Evolutionary conservation across 163 green algal genomes (phyloP).

Genomic region (Coccomyxa subellipsoidea): DNA sequence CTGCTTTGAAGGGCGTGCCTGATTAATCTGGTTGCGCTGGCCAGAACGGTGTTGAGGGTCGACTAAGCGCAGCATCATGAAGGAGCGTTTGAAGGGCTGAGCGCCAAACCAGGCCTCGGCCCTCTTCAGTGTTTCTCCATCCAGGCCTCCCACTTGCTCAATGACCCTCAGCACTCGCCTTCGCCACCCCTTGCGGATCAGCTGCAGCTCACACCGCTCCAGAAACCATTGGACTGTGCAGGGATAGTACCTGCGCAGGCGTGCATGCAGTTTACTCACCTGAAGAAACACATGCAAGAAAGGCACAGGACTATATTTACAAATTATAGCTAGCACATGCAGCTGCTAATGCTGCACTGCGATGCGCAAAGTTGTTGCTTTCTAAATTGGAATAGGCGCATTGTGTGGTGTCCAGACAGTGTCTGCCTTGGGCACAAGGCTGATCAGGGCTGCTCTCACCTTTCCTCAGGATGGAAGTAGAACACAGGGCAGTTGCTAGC

Average conservation of each 20-base stretch:
- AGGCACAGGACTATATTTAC: too few species aligned
- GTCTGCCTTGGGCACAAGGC: too few species aligned
- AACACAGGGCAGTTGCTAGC: constrained; percentile 32
- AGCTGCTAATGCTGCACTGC: too few species aligned
- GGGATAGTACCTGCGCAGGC: constrained; percentile 26
- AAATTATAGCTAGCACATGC: too few species aligned
- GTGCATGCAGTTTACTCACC: too few species aligned
- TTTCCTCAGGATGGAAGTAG: constrained; percentile 26
- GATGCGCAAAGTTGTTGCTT: too few species aligned
- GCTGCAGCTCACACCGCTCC: constrained; percentile 15
- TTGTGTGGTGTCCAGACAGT: too few species aligned
- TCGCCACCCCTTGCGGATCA: constrained; percentile 24
- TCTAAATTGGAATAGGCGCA: too few species aligned
- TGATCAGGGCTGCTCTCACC: too few species aligned
- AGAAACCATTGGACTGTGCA: constrained; percentile 37
- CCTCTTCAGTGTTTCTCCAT: not conserved
- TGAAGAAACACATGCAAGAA: too few species aligned
- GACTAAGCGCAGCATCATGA: constrained; percentile 8
- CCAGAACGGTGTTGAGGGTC: not conserved
- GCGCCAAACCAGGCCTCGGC: not conserved
- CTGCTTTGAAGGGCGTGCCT: not conserved
- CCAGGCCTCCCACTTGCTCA: not conserved
- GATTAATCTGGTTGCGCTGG: not conserved
- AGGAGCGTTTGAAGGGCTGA: not conserved
- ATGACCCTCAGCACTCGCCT: constrained; percentile 12